phyloP scores from a whole-genome alignment of 495 filamentous ascomycete genomes.

The Pseudotulostoma volvatum region DNA sequence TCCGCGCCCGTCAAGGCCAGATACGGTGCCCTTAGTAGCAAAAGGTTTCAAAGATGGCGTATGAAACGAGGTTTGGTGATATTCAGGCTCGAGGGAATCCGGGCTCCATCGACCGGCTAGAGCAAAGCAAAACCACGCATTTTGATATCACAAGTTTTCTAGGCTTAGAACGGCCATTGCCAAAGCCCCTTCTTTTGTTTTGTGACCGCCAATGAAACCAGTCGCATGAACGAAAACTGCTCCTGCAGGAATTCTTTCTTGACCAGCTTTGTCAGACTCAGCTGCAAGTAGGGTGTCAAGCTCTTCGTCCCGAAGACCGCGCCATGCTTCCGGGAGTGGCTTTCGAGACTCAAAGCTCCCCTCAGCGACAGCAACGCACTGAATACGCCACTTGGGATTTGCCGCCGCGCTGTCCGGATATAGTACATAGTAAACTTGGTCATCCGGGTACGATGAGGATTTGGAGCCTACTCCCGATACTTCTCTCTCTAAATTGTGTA shows the following conservation, averaged over 20 bases:
- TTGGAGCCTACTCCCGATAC: constrained; percentile 24
- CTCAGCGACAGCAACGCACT: constrained; percentile 63
- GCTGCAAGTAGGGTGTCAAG: constrained; percentile 59
- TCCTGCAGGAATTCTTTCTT: constrained; percentile 35
- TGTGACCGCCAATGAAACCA: constrained; percentile 92
- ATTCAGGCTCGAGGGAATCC: too few relatives aligned
- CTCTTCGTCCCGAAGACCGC: constrained; percentile 72
- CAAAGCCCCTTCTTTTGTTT: constrained; percentile 74
- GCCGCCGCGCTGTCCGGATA: constrained; percentile 64
- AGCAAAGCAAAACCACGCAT: too few relatives aligned
- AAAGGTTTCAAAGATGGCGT: too few relatives aligned
- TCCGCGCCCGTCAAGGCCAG: too few relatives aligned
- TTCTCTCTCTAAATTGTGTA: constrained; percentile 70
- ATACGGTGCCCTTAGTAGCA: too few relatives aligned
- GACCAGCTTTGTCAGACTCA: constrained; percentile 25
- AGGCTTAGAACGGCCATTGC: constrained; percentile 69
- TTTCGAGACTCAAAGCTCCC: constrained; percentile 82
- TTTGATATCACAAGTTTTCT: too few relatives aligned
- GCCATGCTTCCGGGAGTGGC: constrained; percentile 78
- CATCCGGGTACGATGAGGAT: constrained; percentile 16
- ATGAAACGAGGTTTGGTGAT: too few relatives aligned
- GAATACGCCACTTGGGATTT: constrained; percentile 78
- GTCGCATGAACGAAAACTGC: constrained; percentile 86
- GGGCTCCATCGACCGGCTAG: too few relatives aligned
- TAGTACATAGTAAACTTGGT: constrained; percentile 63